phyloP scores from a whole-genome alignment of 768 basidiomycete genomes.

The Pleurotus tuoliensis region DNA sequence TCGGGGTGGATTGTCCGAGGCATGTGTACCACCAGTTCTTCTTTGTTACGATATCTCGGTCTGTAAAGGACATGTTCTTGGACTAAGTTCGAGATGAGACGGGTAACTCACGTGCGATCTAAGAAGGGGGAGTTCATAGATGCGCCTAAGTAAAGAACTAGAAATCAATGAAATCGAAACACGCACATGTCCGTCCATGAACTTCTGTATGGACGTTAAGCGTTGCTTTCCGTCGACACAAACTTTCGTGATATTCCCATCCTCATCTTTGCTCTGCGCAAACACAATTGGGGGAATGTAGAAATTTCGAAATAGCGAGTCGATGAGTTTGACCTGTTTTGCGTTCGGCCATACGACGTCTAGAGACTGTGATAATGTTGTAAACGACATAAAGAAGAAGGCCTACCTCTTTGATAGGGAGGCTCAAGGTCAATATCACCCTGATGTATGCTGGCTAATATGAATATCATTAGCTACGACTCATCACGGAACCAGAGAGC shows the following conservation, averaged over 20 bases:
- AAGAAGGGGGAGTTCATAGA: neutral
- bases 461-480: neutral
- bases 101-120: constrained; percentile 18
- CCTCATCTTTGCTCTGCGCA: constrained; percentile 49
- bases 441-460: constrained; percentile 61
- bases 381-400: neutral
- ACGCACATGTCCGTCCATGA: constrained; percentile 68
- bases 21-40: constrained; percentile 60
- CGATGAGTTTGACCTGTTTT: constrained; percentile 71
- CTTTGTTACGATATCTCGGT: constrained; percentile 53
- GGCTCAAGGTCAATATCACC: constrained; percentile 69
- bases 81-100: no score
- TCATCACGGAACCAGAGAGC: neutral
- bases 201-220: constrained; percentile 74
- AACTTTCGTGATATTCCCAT: constrained; percentile 51
- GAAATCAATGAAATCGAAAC: neutral
- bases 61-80: constrained; percentile 24
- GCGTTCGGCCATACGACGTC: constrained; percentile 74
- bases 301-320: constrained; percentile 74
- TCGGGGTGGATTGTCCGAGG: constrained; percentile 24
- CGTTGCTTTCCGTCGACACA: constrained; percentile 87
- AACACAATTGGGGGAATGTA: constrained; percentile 81
- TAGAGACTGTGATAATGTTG: constrained; percentile 18
- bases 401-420: constrained; percentile 66
- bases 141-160: no score